These are phyloP conservation scores for Thalassia testudinum DNA, from an alignment of 116 monocot genomes.

Conservation along the genomic window DNA sequence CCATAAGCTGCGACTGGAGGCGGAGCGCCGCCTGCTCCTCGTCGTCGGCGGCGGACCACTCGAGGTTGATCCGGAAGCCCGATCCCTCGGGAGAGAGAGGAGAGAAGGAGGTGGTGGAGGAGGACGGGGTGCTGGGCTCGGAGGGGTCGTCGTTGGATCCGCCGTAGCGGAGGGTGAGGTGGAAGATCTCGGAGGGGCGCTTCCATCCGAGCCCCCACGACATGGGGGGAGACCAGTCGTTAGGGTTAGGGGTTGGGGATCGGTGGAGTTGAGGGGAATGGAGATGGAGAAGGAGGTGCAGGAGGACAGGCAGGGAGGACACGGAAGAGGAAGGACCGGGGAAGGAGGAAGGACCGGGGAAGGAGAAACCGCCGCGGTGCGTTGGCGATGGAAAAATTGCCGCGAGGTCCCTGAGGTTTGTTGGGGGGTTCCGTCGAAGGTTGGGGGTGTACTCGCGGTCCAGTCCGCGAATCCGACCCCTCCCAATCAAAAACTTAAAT, in stretches of 20 bases:
- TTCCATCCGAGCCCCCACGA: constrained; percentile 99
- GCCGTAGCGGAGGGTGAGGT: constrained; percentile 71
- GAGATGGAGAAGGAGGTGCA: no score
- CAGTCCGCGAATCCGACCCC: no score
- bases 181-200: constrained; percentile 79
- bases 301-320: no score
- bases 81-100: constrained; percentile 4
- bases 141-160: constrained; percentile 10
- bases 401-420: no score
- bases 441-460: no score
- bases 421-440: no score
- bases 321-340: no score
- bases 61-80: constrained; percentile 72
- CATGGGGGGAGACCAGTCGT: constrained; percentile 15
- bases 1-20: constrained; percentile 92
- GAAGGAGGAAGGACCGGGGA: no score
- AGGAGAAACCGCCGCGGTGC: no score
- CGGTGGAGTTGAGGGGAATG: not conserved
- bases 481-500: no score
- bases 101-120: constrained; percentile 2
- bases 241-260: not conserved
- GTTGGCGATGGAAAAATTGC: no score
- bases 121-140: constrained; percentile 4
- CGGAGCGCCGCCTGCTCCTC: constrained; percentile 93
- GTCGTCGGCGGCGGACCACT: constrained; percentile 84